A percentile compares a stretch with the other conserved stretches of the same genome.
phyloP scores from a whole-genome alignment of 305 asterid species.

The Nicotiana rustica region DNA sequence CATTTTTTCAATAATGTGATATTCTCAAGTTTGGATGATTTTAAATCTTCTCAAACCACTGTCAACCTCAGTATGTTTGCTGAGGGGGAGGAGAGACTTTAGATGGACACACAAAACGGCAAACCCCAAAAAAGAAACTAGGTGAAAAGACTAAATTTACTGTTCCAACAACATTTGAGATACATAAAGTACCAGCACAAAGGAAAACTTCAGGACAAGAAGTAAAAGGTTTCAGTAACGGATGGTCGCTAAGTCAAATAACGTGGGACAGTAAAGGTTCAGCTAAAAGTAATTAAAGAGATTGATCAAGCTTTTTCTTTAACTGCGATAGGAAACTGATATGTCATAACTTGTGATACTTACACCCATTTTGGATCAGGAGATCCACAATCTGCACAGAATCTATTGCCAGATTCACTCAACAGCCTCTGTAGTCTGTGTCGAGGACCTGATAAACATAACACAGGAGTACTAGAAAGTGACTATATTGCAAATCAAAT shows the following conservation, averaged over 20 bases:
- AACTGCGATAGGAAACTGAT: conserved; percentile 12
- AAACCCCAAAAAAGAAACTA: neutral
- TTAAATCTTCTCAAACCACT: neutral
- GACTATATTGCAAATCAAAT: neutral
- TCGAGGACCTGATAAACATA: conserved; percentile 60
- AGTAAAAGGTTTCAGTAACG: conserved; percentile 9
- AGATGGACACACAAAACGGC: neutral
- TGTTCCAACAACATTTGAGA: conserved; percentile 23
- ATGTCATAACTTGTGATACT: conserved; percentile 42
- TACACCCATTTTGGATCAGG: conserved; percentile 99
- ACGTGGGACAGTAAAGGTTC: too few species aligned
- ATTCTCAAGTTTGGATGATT: neutral
- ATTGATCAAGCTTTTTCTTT: conserved; percentile 22
- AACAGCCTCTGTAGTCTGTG: conserved; percentile 71
- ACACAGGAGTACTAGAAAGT: conserved; percentile 28
- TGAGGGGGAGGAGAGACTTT: neutral
- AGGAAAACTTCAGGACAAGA: neutral
- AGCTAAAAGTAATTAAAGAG: neutral
- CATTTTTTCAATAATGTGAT: conserved; percentile 4
- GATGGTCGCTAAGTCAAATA: neutral
- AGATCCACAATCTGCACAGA: conserved; percentile 95
- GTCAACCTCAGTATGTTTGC: neutral
- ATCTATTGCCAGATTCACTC: conserved; percentile 71
- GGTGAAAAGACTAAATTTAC: neutral
- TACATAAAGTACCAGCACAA: neutral